A percentile compares a stretch with the other conserved stretches of the same genome.
Evolutionary conservation across 805 yeast genomes (phyloP).

Genomic region (Diddensiella caesifluorescens): DNA sequence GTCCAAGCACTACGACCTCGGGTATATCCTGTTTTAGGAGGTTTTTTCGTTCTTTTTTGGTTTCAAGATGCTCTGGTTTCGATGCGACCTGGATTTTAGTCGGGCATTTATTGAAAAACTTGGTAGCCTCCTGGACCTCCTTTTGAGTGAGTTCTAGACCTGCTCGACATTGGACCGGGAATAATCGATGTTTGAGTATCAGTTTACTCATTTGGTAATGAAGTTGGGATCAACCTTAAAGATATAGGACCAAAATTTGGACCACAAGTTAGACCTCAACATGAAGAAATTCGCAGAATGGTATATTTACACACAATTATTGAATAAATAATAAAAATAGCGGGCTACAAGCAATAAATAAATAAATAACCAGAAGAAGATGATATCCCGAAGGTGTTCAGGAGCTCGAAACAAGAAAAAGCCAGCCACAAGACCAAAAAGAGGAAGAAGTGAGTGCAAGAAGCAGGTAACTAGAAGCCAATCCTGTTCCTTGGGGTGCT

Average conservation of each 20-base stretch:
- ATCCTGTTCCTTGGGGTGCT: neutral
- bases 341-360: neutral
- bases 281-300: neutral
- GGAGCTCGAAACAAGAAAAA: neutral
- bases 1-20: conserved; percentile 71
- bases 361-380: neutral
- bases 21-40: conserved; percentile 47
- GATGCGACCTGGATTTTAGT: conserved; percentile 24
- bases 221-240: no score
- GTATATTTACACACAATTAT: neutral
- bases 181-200: neutral
- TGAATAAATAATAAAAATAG: neutral
- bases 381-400: no score
- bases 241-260: no score
- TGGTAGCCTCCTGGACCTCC: conserved; percentile 29
- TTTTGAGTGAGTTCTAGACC: conserved; percentile 11
- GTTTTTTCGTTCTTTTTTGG: conserved; percentile 6
- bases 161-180: neutral
- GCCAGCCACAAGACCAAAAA: neutral
- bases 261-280: no score
- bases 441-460: no score
- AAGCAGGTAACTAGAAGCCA: no score
- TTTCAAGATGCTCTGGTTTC: conserved; percentile 27
- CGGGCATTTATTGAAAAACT: conserved; percentile 24
- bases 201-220: no score